phyloP scores from a whole-genome alignment of 2,329 filamentous ascomycete species.

The Fusarium phyllophilum region DNA sequence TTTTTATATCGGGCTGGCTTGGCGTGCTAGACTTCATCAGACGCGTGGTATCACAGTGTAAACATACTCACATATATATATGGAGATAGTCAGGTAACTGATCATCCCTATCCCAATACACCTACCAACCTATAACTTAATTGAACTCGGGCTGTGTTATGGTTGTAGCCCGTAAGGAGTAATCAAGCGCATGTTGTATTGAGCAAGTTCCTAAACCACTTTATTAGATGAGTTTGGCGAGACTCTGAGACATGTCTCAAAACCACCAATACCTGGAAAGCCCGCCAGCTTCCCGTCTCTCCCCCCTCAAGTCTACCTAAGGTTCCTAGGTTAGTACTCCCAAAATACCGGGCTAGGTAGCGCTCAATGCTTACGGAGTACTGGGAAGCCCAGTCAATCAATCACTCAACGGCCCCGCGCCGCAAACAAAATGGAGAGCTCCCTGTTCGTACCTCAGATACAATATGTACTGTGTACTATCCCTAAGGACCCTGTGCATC shows the following conservation, averaged over 20 bases:
- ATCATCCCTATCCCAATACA: not conserved
- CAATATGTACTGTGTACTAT: not conserved
- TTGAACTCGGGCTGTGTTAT: not conserved
- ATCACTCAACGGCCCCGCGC: conserved; percentile 23
- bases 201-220: not conserved
- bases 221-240: conserved; percentile 10
- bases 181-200: conserved; percentile 18
- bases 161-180: conserved; percentile 6
- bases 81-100: not conserved
- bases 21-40: not conserved
- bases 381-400: conserved; percentile 27
- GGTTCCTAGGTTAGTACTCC: not conserved
- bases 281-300: conserved; percentile 19
- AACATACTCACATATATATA: not conserved
- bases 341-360: not conserved
- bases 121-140: not conserved
- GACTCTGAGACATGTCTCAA: conserved; percentile 35
- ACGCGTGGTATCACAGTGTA: not conserved
- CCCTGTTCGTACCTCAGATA: not conserved
- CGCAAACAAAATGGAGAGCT: conserved; percentile 6
- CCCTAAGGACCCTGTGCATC: not conserved
- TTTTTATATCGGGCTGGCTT: not conserved
- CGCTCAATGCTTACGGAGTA: conserved; percentile 2
- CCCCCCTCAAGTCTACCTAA: conserved; percentile 5
- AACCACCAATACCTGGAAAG: conserved; percentile 22